A percentile compares a stretch with the other conserved stretches of the same genome.
phyloP scores from a whole-genome alignment of 2,329 filamentous ascomycete genomes.

The Penicillium sp. region DNA sequence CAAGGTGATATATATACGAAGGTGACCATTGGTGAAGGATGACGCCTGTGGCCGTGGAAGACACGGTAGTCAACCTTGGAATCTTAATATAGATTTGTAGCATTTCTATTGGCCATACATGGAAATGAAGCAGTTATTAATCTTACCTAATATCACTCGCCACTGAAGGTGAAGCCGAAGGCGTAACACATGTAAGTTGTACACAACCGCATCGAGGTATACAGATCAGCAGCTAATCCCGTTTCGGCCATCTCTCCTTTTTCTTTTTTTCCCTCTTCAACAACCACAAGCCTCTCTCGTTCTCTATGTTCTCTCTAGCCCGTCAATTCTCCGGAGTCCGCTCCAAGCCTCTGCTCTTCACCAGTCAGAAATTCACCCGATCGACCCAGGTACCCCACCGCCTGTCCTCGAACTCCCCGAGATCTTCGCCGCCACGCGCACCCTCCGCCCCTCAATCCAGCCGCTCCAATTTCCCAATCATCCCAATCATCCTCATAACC shows the following conservation, averaged over 20 bases:
- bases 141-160: background rate
- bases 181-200: background rate
- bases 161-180: background rate
- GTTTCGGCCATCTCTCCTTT: slow-evolving; percentile 19
- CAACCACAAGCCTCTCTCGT: background rate
- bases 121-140: background rate
- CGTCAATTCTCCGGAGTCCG: slow-evolving; percentile 19
- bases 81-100: background rate
- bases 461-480: slow-evolving; percentile 41
- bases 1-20: background rate
- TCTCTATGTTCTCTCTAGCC: slow-evolving; percentile 20
- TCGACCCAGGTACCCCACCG: slow-evolving; percentile 19
- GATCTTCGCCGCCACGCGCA: slow-evolving; percentile 14
- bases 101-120: background rate
- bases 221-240: slow-evolving; percentile 18
- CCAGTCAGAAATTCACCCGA: slow-evolving; percentile 9
- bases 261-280: slow-evolving; percentile 1
- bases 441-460: slow-evolving; percentile 30
- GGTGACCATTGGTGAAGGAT: background rate
- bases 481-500: slow-evolving; percentile 48
- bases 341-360: slow-evolving; percentile 15
- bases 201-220: slow-evolving; percentile 6
- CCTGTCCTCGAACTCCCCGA: slow-evolving; percentile 19
- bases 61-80: background rate
- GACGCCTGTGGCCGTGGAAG: background rate